Percentiles rank a stretch among this genome's conserved stretches.
These are phyloP conservation scores for Phylloporus arenicola DNA, from an alignment of 768 basidiomycete species.

Conservation along the genomic window DNA sequence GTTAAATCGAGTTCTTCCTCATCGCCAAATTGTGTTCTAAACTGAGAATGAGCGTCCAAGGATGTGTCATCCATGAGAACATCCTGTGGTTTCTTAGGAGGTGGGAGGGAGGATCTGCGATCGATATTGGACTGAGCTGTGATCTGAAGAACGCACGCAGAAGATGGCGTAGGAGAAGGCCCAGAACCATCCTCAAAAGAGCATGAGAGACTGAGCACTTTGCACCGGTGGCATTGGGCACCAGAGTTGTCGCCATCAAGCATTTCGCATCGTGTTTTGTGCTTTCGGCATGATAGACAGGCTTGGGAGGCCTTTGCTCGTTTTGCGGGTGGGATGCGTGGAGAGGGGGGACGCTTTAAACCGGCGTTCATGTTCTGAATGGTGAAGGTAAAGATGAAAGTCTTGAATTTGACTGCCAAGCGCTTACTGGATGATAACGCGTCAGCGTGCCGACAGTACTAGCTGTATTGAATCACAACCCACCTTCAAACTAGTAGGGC, in stretches of 20 bases:
- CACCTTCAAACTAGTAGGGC: not conserved
- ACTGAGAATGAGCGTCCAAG: constrained; percentile 13
- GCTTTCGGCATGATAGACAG: constrained; percentile 41
- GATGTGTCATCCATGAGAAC: constrained; percentile 14
- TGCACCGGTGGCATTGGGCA: constrained; percentile 45
- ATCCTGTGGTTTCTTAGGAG: constrained; percentile 19
- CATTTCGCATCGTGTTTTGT: constrained; percentile 48
- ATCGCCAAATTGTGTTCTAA: constrained; percentile 14
- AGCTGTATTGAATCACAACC: constrained; percentile 10
- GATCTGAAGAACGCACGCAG: constrained; percentile 18
- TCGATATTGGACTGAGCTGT: constrained; percentile 16
- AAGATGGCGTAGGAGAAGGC: constrained; percentile 12
- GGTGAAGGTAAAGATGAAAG: constrained; percentile 4
- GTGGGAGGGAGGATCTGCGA: constrained; percentile 21
- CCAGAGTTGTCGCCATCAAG: constrained; percentile 36
- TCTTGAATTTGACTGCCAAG: constrained; percentile 3
- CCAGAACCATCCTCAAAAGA: constrained; percentile 38
- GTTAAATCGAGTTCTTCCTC: constrained; percentile 29
- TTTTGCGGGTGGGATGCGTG: constrained; percentile 29
- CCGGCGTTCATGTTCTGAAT: constrained; percentile 16
- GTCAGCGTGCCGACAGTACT: constrained; percentile 17
- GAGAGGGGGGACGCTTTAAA: constrained; percentile 30
- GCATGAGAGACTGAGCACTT: constrained; percentile 42
- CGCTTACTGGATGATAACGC: constrained; percentile 11
- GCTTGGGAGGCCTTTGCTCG: constrained; percentile 42